A percentile compares a stretch with the other conserved stretches of the same genome.
Conservation (phyloP, 208 protist genomes). For the Wallacemonas sp. region DNA sequence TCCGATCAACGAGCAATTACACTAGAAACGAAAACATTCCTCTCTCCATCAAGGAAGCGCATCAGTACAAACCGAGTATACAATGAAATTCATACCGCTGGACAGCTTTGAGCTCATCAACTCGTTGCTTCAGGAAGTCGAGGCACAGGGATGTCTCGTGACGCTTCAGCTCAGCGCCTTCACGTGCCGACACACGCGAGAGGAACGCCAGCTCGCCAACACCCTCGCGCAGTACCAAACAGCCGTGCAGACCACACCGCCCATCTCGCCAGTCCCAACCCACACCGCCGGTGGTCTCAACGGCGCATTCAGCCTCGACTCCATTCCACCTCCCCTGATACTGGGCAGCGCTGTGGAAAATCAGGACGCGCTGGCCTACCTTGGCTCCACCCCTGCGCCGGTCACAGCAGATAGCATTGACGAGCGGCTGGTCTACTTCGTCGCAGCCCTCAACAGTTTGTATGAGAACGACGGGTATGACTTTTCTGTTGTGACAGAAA, state of each 20-base stretch:
- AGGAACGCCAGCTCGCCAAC: constrained; percentile 55
- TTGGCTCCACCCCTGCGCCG: constrained; percentile 9
- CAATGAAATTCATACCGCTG: constrained; percentile 80
- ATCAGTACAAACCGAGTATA: too few relatives aligned
- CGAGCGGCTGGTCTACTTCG: constrained; percentile 70
- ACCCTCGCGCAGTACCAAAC: constrained; percentile 54
- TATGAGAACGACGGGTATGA: constrained; percentile 79
- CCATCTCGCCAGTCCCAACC: constrained; percentile 32
- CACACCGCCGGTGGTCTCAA: background rate
- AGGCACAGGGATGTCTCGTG: constrained; percentile 67
- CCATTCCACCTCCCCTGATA: constrained; percentile 25
- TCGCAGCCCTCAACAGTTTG: constrained; percentile 68
- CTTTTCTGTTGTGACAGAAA: constrained; percentile 68
- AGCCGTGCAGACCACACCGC: constrained; percentile 51
- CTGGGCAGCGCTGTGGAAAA: constrained; percentile 14
- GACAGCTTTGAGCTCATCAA: constrained; percentile 75
- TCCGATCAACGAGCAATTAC: too few relatives aligned
- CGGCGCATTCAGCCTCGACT: constrained; percentile 8
- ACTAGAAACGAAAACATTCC: too few relatives aligned
- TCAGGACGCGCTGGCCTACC: background rate
- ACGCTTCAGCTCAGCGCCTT: constrained; percentile 72
- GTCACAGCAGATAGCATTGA: constrained; percentile 41
- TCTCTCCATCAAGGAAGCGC: too few relatives aligned
- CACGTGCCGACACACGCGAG: constrained; percentile 74
- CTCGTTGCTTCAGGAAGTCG: constrained; percentile 64